Evolutionary conservation across 2,329 filamentous ascomycete species (phyloP), one percentile per base, ranked within the genome.

Genomic region (Raffaelea deltoideospora): DNA sequence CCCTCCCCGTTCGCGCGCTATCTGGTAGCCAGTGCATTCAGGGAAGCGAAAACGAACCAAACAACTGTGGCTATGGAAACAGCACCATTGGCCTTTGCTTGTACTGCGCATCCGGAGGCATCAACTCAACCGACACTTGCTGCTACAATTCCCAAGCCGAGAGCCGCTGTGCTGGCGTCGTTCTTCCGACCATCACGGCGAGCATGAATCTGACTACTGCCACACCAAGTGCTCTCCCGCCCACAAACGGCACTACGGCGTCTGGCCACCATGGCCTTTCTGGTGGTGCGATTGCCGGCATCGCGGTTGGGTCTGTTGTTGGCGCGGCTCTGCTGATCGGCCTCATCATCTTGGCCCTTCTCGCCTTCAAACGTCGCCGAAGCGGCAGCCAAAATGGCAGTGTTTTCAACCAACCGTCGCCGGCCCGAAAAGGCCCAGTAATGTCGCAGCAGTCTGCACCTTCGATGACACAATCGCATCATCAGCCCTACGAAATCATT

Each of bases 101-200:
- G 5, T 95, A 90, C 56, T 98, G 90, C 56, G 69, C 72, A 30
- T 67, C 76, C 7, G 88, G 82, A 48, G 86, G 87, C 21, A 73
- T 78, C 43, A 96, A 96, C 57, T 80, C 85, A 10, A 96, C 88
- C 35, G 88, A 96, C 55, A 92, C 87, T 4, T 98, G 90, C 63
- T 98, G 90, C 57, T 79, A 86, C 50, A 85, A 76, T 48, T 76
- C 87, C 5, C 67, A 85, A 43, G 77, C 79, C n/a, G 71, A 83
- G 40, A 60, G 61, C 20, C 72, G 76, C 44, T 98, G 90, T 55
- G 60, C 71, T 34, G 72, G 72, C 35, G 81, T 98, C n/a, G 64
- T 70, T 20, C 63, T 98, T 7, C 90, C 90, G 0, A 73, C 74
- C 1, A 79, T 86, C 33, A 74, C 76, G 13, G 70, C 79, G 10